Conservation (phyloP, 306 rosid species). For the Adenanthera pavonina region DNA sequence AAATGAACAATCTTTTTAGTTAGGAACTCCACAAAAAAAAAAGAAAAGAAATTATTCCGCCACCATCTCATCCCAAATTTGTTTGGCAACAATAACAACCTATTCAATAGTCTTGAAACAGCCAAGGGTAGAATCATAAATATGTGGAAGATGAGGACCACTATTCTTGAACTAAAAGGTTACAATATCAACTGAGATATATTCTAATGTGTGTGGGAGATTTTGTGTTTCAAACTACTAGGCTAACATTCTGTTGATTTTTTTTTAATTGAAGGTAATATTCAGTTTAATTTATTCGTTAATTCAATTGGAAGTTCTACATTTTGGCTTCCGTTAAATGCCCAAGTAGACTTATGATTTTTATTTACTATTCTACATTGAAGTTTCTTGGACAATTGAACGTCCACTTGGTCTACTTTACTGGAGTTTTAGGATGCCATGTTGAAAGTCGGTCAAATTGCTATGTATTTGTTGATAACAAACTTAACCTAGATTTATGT, state of each 20-base stretch:
- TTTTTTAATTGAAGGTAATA: not conserved
- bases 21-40: too few relatives aligned
- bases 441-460: too few relatives aligned
- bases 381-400: not conserved
- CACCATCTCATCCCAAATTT: not conserved
- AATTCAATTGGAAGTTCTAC: not conserved
- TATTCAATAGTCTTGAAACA: not conserved
- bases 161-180: not conserved
- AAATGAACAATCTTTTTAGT: not conserved
- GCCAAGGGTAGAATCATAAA: not conserved
- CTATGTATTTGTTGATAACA: too few relatives aligned
- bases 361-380: not conserved
- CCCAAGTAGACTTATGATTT: not conserved
- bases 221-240: not conserved
- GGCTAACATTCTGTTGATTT: not conserved
- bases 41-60: too few relatives aligned
- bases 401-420: not conserved
- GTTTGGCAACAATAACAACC: not conserved
- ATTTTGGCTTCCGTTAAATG: not conserved
- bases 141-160: not conserved
- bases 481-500: too few relatives aligned
- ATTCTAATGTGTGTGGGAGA: not conserved
- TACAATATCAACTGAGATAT: not conserved
- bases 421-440: constrained; percentile 1
- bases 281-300: not conserved